Evolutionary conservation across 2,329 filamentous ascomycete species (phyloP), one percentile per base, ranked within the genome.

Genomic region (Aspergillus sp.): DNA sequence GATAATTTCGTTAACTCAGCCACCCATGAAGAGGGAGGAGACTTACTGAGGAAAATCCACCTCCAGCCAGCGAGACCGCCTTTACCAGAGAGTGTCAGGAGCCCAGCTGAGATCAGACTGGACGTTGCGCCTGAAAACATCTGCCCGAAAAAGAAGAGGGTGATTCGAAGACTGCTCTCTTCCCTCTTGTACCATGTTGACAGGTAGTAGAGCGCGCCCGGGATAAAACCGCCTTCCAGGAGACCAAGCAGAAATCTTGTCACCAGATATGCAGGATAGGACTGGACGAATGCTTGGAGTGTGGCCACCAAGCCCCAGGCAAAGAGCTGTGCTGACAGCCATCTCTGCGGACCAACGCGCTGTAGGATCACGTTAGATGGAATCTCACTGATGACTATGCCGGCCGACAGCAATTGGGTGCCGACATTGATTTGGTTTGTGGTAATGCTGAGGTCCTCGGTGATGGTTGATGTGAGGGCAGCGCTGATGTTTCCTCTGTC

Each of bases 141-240:
- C 63, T 83, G 83, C 11, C 82, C 83, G 56, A 84, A 81, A 70
- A 81, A 85, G 68, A 84, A 84, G 35, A 84, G 66, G 66, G 80
- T 80, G 49, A 83, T 77, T 8, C 82, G 76, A 58, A 83, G 80
- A 55, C 79, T 80, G 0, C 79, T 80, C 65, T 85, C 82, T 3
- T 73, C 72, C 3, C 75, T 76, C 0, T 80, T 83, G 66, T 85
- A 85, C 82, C 82, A 85, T 1, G 79, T 81, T 0, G 81, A 82
- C 1, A 85, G 69, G 2, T 81, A 71, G 46, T 73, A 73, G 4
- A 73, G 55, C n/a, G 69, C 70, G n/a, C 69, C 82, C 1, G 83
- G 82, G 54, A 85, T 84, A 61, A 83, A 85, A 2, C 83, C 83
- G 0, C 80, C 80, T 66, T 85, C 83, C 2, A 78, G 78, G 11